Conservation (phyloP, 352 stramenopile species). For the Pythium phragmiticola region DNA sequence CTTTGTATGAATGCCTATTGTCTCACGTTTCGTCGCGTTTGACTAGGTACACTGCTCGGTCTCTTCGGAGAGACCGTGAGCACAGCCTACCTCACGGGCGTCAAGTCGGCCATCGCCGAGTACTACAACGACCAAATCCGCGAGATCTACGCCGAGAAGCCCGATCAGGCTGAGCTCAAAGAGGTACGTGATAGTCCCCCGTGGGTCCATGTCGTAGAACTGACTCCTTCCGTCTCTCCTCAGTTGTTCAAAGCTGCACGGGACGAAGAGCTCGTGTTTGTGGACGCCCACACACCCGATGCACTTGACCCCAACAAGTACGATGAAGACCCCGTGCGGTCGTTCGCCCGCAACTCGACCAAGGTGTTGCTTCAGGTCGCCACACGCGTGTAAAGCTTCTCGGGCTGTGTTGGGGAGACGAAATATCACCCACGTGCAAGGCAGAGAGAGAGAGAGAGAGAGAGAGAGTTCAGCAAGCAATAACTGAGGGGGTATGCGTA, state of each 20-base stretch:
- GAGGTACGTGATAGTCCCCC: conserved; percentile 25
- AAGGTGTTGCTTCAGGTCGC: conserved; percentile 52
- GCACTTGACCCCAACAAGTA: conserved; percentile 37
- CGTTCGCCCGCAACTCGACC: conserved; percentile 53
- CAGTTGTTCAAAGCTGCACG: conserved; percentile 72
- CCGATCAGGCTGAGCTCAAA: conserved; percentile 59
- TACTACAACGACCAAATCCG: conserved; percentile 90
- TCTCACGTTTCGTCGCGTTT: neutral
- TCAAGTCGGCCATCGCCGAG: conserved; percentile 79
- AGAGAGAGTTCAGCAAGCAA: neutral
- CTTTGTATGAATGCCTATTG: neutral
- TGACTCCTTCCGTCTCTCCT: neutral
- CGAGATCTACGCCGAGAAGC: conserved; percentile 73
- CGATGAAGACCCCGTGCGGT: conserved; percentile 40
- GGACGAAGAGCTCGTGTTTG: conserved; percentile 74
- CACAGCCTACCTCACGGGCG: conserved; percentile 62
- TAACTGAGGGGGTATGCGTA: neutral
- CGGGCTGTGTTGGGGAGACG: neutral
- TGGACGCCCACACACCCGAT: conserved; percentile 57
- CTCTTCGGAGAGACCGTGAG: conserved; percentile 60
- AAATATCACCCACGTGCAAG: neutral
- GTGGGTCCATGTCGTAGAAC: neutral
- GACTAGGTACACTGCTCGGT: conserved; percentile 41
- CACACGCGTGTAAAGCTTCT: conserved; percentile 11
- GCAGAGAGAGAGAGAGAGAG: neutral